Conservation (phyloP, 2,329 filamentous ascomycete species). For the Fusarium proliferatum region DNA sequence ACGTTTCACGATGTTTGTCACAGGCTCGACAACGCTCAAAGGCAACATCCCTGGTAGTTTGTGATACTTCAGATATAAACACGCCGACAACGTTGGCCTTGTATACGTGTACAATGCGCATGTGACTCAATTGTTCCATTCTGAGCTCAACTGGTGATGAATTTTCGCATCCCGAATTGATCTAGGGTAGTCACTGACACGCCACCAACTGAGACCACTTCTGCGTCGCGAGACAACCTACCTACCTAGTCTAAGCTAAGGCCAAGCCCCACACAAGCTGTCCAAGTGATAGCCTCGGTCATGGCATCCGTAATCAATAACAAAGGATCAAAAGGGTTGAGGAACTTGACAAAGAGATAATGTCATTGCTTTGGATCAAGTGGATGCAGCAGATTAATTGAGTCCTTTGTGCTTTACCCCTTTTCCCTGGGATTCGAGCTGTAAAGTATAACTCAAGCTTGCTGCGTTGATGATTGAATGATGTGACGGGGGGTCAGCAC, state of each 20-base stretch:
- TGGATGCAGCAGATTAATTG: neutral
- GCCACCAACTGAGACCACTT: constrained; percentile 38
- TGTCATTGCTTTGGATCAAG: neutral
- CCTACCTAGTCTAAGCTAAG: neutral
- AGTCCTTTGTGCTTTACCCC: neutral
- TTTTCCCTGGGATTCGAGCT: neutral
- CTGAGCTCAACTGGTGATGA: constrained; percentile 11
- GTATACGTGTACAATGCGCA: neutral
- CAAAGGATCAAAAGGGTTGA: neutral
- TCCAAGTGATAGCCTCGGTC: constrained; percentile 37
- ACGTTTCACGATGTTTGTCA: constrained; percentile 4
- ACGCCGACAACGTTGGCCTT: neutral
- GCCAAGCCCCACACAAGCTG: constrained; percentile 26
- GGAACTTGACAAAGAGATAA: constrained; percentile 4
- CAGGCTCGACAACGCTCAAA: neutral
- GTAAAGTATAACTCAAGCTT: neutral
- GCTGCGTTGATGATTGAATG: constrained; percentile 29
- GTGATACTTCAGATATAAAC: too few species aligned
- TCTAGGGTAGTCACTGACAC: constrained; percentile 36
- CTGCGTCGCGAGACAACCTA: constrained; percentile 13
- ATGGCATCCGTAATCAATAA: constrained; percentile 1
- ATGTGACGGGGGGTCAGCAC: constrained; percentile 27
- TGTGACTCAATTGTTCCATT: constrained; percentile 2
- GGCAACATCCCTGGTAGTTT: too few species aligned
- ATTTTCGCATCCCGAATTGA: neutral